Evolutionary conservation across 2,329 filamentous ascomycete genomes (phyloP).

Genomic region (Neonectria coccinea): DNA sequence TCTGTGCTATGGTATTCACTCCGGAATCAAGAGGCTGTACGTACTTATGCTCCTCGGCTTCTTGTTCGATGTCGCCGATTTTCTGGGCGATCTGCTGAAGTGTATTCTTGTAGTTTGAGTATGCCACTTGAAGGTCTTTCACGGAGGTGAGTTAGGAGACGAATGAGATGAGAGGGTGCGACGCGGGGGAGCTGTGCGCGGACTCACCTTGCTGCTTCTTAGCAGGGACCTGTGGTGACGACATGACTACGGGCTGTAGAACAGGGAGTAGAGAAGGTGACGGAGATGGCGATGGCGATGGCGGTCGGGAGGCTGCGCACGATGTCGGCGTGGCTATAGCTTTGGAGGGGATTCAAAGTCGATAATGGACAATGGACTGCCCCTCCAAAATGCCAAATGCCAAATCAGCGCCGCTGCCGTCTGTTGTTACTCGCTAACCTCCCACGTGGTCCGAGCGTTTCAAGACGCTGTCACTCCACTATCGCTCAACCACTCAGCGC

Average conservation of each 20-base stretch:
- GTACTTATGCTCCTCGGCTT: conserved; percentile 98
- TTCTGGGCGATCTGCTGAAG: conserved; percentile 95
- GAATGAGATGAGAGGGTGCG: conserved; percentile 14
- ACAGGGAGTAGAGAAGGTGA: neutral
- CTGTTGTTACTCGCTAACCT: conserved; percentile 26
- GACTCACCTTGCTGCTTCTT: conserved; percentile 80
- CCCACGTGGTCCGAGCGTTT: conserved; percentile 49
- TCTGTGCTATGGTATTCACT: conserved; percentile 12
- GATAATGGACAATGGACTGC: conserved; percentile 37
- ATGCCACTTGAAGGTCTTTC: conserved; percentile 82
- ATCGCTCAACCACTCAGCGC: conserved; percentile 19
- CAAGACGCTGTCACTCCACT: conserved; percentile 19
- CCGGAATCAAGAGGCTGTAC: conserved; percentile 47
- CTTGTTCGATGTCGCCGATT: conserved; percentile 97
- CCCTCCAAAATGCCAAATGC: conserved; percentile 37
- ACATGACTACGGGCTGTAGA: conserved; percentile 52
- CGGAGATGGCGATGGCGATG: neutral
- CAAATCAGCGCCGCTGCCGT: conserved; percentile 15
- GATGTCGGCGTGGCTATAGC: conserved; percentile 18
- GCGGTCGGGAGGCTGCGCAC: conserved; percentile 6
- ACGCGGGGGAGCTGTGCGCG: neutral
- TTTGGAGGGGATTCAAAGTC: conserved; percentile 32
- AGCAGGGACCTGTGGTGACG: conserved; percentile 63
- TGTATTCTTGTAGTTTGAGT: conserved; percentile 80
- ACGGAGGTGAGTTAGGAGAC: conserved; percentile 27